Conservation (phyloP, 352 stramenopile genomes). For the Phytophthora pistaciae region DNA sequence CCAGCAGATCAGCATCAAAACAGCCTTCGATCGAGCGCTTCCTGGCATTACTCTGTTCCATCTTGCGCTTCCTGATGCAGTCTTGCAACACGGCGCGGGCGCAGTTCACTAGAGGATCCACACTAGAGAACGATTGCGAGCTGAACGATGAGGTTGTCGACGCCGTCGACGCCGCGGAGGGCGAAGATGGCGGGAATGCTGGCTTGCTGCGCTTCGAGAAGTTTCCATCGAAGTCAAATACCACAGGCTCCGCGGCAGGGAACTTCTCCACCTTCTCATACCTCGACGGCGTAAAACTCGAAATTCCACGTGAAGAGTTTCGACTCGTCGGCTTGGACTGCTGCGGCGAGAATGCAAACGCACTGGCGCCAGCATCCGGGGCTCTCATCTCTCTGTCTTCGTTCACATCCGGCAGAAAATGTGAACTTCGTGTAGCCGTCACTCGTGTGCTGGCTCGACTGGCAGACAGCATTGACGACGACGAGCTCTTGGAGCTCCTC, state of each 20-base stretch:
- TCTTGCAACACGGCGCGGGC: conserved; percentile 75
- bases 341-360: conserved; percentile 30
- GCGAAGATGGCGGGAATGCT: conserved; percentile 22
- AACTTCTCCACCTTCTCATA: conserved; percentile 14
- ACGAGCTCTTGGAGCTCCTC: conserved; percentile 41
- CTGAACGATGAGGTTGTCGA: conserved; percentile 55
- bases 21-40: conserved; percentile 78
- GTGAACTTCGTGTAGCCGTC: conserved; percentile 7
- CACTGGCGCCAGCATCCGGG: conserved; percentile 13
- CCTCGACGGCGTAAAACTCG: conserved; percentile 15
- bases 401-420: conserved; percentile 32
- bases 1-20: conserved; percentile 41
- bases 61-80: conserved; percentile 69
- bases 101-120: conserved; percentile 69
- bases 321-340: conserved; percentile 20
- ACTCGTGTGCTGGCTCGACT: conserved; percentile 15
- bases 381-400: conserved; percentile 39
- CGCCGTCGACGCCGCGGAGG: conserved; percentile 50
- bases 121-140: conserved; percentile 46
- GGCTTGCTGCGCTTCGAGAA: conserved; percentile 28
- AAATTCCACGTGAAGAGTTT: conserved; percentile 7
- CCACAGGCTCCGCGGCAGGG: conserved; percentile 6
- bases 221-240: conserved; percentile 27
- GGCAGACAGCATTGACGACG: conserved; percentile 13
- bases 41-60: conserved; percentile 61